A percentile compares a stretch with the other conserved stretches of the same genome.
Conservation (phyloP, 2,329 filamentous ascomycete genomes). For the Aureobasidium uvarum region DNA sequence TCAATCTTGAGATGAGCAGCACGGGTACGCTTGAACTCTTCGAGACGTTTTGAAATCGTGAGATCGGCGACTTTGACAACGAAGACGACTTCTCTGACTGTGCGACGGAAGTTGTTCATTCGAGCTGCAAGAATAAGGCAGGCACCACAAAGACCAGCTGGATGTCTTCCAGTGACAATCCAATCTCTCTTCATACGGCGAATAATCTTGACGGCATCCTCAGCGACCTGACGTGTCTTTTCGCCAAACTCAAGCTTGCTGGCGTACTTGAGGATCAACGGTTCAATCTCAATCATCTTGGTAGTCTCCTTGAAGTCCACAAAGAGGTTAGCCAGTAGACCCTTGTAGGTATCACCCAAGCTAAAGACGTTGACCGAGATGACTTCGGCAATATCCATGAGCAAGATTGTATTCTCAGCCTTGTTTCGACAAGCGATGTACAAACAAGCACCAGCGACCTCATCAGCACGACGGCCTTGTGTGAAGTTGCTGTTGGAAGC, state of each 20-base stretch:
- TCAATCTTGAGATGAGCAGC: constrained; percentile 83
- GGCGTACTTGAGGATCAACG: constrained; percentile 87
- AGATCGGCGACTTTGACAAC: constrained; percentile 94
- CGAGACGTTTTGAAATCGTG: constrained; percentile 85
- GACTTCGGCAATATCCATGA: constrained; percentile 92
- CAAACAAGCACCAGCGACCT: constrained; percentile 84
- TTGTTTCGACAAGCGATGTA: constrained; percentile 84
- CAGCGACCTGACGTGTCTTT: constrained; percentile 77
- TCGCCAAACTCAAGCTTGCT: constrained; percentile 87
- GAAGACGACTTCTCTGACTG: constrained; percentile 92
- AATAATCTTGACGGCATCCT: constrained; percentile 82
- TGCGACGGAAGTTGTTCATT: constrained; percentile 97
- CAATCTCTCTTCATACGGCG: constrained; percentile 94
- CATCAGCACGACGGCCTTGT: constrained; percentile 79
- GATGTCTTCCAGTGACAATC: constrained; percentile 93
- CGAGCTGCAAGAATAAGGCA: constrained; percentile 91
- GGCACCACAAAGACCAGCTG: constrained; percentile 90
- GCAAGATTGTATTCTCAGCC: constrained; percentile 77
- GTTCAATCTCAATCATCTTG: constrained; percentile 52
- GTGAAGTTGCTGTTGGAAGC: constrained; percentile 65
- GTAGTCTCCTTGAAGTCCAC: constrained; percentile 57
- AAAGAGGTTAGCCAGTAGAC: constrained; percentile 65
- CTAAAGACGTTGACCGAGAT: constrained; percentile 86
- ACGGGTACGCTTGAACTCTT: constrained; percentile 86
- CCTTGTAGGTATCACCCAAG: constrained; percentile 85